Evolutionary conservation across 257 asterid genomes (phyloP).

Genomic region (Linderniella brevidens): DNA sequence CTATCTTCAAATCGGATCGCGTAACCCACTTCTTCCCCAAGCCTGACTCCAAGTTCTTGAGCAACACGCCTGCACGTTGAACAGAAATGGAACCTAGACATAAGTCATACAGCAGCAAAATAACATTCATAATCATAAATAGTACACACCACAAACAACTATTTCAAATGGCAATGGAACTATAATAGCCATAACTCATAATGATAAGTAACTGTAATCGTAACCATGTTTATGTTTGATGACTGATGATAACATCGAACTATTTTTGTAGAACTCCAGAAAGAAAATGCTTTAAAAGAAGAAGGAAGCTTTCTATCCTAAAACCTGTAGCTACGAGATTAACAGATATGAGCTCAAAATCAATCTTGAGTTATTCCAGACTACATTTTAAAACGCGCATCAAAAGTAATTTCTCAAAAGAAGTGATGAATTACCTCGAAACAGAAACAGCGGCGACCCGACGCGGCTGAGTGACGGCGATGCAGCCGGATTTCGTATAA

Average conservation of each 20-base stretch:
- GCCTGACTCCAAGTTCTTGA: conserved; percentile 66
- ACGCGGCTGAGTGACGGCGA: conserved; percentile 94
- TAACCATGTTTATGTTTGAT: too few relatives aligned
- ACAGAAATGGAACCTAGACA: neutral
- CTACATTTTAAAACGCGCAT: too few relatives aligned
- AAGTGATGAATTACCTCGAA: conserved; percentile 29
- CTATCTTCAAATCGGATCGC: conserved; percentile 96
- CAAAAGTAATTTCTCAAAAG: too few relatives aligned
- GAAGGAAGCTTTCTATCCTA: too few relatives aligned
- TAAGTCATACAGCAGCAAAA: neutral
- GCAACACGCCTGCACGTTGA: conserved; percentile 53
- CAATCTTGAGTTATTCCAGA: too few relatives aligned
- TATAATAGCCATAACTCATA: too few relatives aligned
- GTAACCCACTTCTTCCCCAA: conserved; percentile 93
- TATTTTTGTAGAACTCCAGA: neutral
- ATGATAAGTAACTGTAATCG: too few relatives aligned
- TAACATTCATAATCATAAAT: too few relatives aligned
- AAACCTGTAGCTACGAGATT: neutral
- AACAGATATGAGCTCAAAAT: too few relatives aligned
- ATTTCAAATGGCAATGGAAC: too few relatives aligned
- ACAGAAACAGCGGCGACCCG: conserved; percentile 95
- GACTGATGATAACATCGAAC: too few relatives aligned
- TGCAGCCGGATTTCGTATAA: conserved; percentile 55
- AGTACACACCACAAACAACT: too few relatives aligned
- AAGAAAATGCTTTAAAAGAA: neutral